phyloP scores from a whole-genome alignment of 192 early-diverging fungal species.

The Lunasporangiospora selenospora region DNA sequence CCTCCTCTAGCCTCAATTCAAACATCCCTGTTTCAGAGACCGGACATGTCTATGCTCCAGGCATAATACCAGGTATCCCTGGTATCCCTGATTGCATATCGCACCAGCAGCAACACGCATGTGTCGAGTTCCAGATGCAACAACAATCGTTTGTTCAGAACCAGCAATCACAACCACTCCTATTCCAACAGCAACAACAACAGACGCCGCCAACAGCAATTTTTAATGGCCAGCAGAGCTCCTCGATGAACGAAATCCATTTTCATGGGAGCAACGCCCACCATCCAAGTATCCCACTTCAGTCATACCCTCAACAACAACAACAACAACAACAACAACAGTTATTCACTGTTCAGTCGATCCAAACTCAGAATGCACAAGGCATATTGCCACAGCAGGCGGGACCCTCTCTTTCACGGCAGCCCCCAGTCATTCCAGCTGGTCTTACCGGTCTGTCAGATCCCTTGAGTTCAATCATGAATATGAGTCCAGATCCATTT shows the following conservation, averaged over 20 bases:
- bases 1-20: too few relatives aligned
- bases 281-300: too few relatives aligned
- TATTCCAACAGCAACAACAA: not conserved
- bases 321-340: conserved; percentile 2
- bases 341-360: too few relatives aligned
- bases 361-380: too few relatives aligned
- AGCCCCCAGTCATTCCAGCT: too few relatives aligned
- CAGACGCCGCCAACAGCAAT: not conserved
- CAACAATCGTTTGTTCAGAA: conserved; percentile 6
- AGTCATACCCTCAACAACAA: conserved; percentile 1
- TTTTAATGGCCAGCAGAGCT: not conserved
- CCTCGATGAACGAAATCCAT: not conserved
- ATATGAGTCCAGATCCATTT: conserved; percentile 36
- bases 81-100: too few relatives aligned
- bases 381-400: too few relatives aligned
- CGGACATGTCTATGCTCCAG: too few relatives aligned
- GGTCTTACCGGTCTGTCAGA: conserved; percentile 14
- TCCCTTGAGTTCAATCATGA: conserved; percentile 20
- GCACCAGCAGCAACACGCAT: conserved; percentile 25
- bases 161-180: not conserved
- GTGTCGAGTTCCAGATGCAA: too few relatives aligned
- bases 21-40: too few relatives aligned
- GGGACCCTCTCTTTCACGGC: too few relatives aligned
- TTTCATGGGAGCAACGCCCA: not conserved
- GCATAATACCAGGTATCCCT: too few relatives aligned